These are phyloP conservation scores for Tricholoma terreum DNA, from an alignment of 768 basidiomycete genomes.

Conservation along the genomic window DNA sequence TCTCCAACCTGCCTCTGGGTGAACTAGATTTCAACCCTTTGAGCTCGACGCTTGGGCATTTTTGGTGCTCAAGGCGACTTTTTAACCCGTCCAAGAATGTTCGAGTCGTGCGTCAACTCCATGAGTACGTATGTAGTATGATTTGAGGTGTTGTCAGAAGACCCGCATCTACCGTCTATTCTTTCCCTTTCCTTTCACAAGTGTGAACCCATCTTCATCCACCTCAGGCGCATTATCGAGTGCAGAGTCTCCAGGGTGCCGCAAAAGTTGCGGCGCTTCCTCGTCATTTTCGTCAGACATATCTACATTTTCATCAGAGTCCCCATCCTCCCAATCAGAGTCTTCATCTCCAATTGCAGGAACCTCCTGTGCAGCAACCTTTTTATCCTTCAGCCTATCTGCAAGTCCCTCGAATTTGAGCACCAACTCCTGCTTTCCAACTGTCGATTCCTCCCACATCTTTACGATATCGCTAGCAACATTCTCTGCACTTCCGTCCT, in stretches of 20 bases:
- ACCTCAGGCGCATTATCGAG: slow-evolving; percentile 64
- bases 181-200: slow-evolving; percentile 66
- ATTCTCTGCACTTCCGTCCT: slow-evolving; percentile 77
- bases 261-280: slow-evolving; percentile 55
- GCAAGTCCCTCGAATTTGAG: slow-evolving; percentile 61
- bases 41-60: too few species aligned
- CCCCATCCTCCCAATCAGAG: slow-evolving; percentile 39
- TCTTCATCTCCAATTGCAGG: slow-evolving; percentile 41
- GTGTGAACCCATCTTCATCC: slow-evolving; percentile 91
- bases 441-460: slow-evolving; percentile 57
- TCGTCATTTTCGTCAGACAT: slow-evolving; percentile 49
- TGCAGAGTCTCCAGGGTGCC: slow-evolving; percentile 25
- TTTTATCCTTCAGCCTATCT: slow-evolving; percentile 55
- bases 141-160: too few species aligned
- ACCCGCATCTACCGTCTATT: slow-evolving; percentile 33
- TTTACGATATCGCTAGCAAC: slow-evolving; percentile 72
- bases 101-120: too few species aligned
- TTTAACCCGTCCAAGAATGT: too few species aligned
- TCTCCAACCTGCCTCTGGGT: too few species aligned
- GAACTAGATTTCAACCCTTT: too few species aligned
- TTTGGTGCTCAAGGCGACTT: too few species aligned
- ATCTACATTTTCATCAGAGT: slow-evolving; percentile 31
- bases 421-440: slow-evolving; percentile 49
- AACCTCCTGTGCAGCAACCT: slow-evolving; percentile 44
- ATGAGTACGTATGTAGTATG: too few species aligned